phyloP scores from a whole-genome alignment of 345 rosid genomes.

The Tarenaya hassleriana region DNA sequence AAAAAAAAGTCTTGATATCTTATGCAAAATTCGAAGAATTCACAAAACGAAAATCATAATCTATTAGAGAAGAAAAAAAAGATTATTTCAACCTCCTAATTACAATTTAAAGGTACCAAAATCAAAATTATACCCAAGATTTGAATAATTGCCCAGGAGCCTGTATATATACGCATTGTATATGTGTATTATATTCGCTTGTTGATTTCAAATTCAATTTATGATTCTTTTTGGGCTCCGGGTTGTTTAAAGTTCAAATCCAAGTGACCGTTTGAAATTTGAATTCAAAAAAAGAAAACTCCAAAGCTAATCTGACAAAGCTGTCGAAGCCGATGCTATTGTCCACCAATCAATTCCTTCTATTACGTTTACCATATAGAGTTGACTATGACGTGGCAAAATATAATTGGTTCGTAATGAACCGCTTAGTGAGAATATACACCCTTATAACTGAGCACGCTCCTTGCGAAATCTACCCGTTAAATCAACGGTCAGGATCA shows the following conservation, averaged over 20 bases:
- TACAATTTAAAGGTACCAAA: too few relatives aligned
- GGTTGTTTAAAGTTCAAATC: constrained; percentile 1
- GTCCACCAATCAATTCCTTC: not conserved
- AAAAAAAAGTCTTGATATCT: too few relatives aligned
- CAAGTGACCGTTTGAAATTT: constrained; percentile 33
- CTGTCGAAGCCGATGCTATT: constrained; percentile 4
- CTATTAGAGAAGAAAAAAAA: too few relatives aligned
- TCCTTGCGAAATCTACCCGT: constrained; percentile 16
- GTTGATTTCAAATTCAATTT: not conserved
- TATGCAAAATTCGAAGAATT: too few relatives aligned
- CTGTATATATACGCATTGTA: too few relatives aligned
- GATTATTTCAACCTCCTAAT: too few relatives aligned
- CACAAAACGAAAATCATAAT: too few relatives aligned
- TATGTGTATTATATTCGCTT: too few relatives aligned
- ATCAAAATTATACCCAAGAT: too few relatives aligned
- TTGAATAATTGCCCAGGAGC: too few relatives aligned
- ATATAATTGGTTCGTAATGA: not conserved
- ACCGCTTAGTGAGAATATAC: not conserved
- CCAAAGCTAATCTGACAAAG: not conserved
- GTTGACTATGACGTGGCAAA: constrained; percentile 4
- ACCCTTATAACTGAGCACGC: constrained; percentile 19
- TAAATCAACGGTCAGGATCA: constrained; percentile 25
- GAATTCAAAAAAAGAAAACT: constrained; percentile 23
- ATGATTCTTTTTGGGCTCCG: constrained; percentile 2
- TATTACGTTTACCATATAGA: not conserved